A percentile compares a stretch with the other conserved stretches of the same genome.
phyloP scores from a whole-genome alignment of 371 early-diverging fungal genomes.

The Syncephalastrum contaminatum region DNA sequence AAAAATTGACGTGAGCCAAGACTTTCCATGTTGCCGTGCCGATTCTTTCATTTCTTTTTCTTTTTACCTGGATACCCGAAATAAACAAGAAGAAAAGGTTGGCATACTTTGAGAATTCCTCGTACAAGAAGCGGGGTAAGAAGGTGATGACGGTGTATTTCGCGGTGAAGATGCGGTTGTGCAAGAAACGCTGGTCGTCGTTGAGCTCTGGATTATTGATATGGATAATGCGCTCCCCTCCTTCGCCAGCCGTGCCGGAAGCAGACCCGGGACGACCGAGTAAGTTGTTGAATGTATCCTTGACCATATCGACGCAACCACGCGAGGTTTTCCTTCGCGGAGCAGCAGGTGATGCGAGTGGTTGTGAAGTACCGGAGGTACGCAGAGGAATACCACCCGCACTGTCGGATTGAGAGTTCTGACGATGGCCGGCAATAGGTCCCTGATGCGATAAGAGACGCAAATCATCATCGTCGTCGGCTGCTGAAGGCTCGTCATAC shows the following conservation, averaged over 20 bases:
- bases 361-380: slow-evolving; percentile 2
- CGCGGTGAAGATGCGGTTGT: slow-evolving; percentile 85
- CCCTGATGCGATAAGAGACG: slow-evolving; percentile 40
- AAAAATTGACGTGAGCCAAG: background rate
- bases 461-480: slow-evolving; percentile 51
- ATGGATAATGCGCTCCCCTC: slow-evolving; percentile 75
- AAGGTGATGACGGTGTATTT: slow-evolving; percentile 92
- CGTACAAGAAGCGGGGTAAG: slow-evolving; percentile 88
- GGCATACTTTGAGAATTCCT: slow-evolving; percentile 93
- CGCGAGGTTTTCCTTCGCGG: slow-evolving; percentile 6
- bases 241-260: slow-evolving; percentile 39
- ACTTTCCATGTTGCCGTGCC: too few species aligned
- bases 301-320: slow-evolving; percentile 8
- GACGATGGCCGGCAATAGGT: slow-evolving; percentile 38
- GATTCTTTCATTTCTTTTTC: too few species aligned
- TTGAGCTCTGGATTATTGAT: slow-evolving; percentile 82
- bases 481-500: slow-evolving; percentile 37
- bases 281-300: slow-evolving; percentile 19
- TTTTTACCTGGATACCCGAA: slow-evolving; percentile 76
- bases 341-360: slow-evolving; percentile 5
- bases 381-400: slow-evolving; percentile 21
- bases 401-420: slow-evolving; percentile 6
- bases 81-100: slow-evolving; percentile 96
- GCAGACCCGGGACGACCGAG: slow-evolving; percentile 24
- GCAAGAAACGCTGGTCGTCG: slow-evolving; percentile 71